Percentiles rank a stretch among this genome's conserved stretches.
These are phyloP conservation scores for Pythium oligandrum DNA, from an alignment of 352 stramenopile genomes.

Conservation along the genomic window DNA sequence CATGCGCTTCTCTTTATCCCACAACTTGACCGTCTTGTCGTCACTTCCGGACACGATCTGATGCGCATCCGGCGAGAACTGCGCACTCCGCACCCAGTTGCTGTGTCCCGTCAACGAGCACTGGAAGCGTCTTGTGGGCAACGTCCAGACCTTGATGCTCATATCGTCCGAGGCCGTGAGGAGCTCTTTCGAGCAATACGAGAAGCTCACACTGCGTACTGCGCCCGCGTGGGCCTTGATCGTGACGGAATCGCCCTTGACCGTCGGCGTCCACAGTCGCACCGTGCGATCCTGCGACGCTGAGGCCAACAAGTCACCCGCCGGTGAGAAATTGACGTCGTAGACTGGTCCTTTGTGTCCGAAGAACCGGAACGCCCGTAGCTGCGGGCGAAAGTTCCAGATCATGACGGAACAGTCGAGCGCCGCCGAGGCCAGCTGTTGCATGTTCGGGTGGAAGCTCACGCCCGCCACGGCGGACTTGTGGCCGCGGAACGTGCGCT, in stretches of 20 bases:
- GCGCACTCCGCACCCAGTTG: conserved; percentile 89
- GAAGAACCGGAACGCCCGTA: conserved; percentile 75
- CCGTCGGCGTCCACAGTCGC: conserved; percentile 85
- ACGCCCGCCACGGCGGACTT: conserved; percentile 71
- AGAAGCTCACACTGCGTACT: conserved; percentile 84
- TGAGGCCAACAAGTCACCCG: conserved; percentile 80
- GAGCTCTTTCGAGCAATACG: conserved; percentile 62
- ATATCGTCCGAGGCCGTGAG: conserved; percentile 92
- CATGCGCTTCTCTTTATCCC: conserved; percentile 80
- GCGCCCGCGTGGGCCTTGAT: conserved; percentile 69
- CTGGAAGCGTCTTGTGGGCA: conserved; percentile 81
- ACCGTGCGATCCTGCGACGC: conserved; percentile 89
- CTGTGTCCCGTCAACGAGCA: conserved; percentile 87
- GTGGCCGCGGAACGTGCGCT: conserved; percentile 87
- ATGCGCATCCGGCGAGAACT: conserved; percentile 72
- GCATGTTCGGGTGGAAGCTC: conserved; percentile 80
- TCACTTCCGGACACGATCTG: conserved; percentile 79
- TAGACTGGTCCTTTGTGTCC: conserved; percentile 82
- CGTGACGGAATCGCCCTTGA: conserved; percentile 60
- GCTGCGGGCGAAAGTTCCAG: conserved; percentile 88
- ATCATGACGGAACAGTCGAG: conserved; percentile 85
- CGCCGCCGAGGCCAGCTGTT: conserved; percentile 81
- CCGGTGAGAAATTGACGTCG: conserved; percentile 69
- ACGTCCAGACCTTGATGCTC: conserved; percentile 87
- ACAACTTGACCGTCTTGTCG: conserved; percentile 91